Evolutionary conservation across 2,329 filamentous ascomycete species (phyloP).

Genomic region (Neoarthrinium moseri): DNA sequence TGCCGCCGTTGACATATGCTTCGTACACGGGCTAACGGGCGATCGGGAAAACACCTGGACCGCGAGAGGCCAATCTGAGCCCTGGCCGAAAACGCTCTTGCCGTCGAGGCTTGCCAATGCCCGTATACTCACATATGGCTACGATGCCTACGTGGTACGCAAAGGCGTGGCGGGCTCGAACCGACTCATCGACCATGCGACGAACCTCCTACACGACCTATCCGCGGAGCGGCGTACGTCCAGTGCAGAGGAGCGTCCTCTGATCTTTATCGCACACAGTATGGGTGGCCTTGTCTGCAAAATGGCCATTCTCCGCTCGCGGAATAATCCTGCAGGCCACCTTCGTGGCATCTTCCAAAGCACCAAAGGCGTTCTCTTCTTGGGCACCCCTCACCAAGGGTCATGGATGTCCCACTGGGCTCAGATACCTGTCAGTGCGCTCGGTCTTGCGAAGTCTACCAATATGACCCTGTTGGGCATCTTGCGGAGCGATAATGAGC

Average conservation of each 20-base stretch:
- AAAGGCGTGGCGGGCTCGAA: conserved; percentile 19
- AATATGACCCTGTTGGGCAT: conserved; percentile 29
- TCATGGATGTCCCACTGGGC: conserved; percentile 33
- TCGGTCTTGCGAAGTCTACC: conserved; percentile 29
- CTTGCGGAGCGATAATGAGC: not conserved
- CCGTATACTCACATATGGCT: conserved; percentile 38
- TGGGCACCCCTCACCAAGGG: conserved; percentile 37
- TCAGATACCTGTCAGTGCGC: conserved; percentile 21
- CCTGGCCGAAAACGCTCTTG: conserved; percentile 34
- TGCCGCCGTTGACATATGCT: conserved; percentile 14
- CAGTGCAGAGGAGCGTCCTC: conserved; percentile 20
- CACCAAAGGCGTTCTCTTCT: conserved; percentile 30
- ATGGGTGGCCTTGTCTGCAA: conserved; percentile 39
- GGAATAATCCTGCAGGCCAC: conserved; percentile 26
- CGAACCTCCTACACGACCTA: conserved; percentile 27
- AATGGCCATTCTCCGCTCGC: conserved; percentile 27
- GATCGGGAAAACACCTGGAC: conserved; percentile 38
- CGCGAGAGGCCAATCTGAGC: conserved; percentile 19
- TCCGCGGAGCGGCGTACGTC: conserved; percentile 17
- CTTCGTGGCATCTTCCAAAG: conserved; percentile 25
- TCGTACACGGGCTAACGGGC: conserved; percentile 40
- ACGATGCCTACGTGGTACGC: conserved; percentile 31
- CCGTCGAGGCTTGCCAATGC: conserved; percentile 25
- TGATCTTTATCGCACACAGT: conserved; percentile 37
- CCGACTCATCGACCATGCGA: conserved; percentile 27